Evolutionary conservation across 2,329 filamentous ascomycete genomes (phyloP), one percentile per base, ranked within the genome.

Genomic region (Pyrenochaeta sp.): DNA sequence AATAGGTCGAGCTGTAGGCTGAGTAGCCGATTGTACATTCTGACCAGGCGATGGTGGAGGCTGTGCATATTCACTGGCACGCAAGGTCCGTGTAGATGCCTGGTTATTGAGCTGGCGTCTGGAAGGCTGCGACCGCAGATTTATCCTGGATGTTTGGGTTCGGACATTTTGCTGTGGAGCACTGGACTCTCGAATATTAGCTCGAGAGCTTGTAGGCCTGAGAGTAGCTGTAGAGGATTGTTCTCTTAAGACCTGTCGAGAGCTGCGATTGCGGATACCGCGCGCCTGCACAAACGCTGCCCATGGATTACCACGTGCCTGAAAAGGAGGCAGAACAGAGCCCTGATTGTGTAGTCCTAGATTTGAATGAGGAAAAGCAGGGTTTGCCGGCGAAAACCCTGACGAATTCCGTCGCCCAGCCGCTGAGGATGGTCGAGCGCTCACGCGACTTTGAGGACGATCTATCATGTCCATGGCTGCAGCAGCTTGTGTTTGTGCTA

Each of bases 181-280:
- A n/a, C 45, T 48, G 13, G 30, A 41, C 32, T 74, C 70, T 32
- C 64, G 62, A 3, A 72, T 52, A 23, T 67, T 71, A 2, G 60
- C 63, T 17, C 67, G 63, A 37, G 69, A 72, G 32, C 48, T 63
- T 5, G 56, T 54, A 18, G 69, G 55, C 27, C 69, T 58, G 14
- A 73, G 47, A 6, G 69, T 73, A 14, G 68, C 70, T 7, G 62
- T 69, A 7, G 71, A 73, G 10, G 69, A 65, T 49, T 72, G 69
- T 13, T 73, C 70, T 38, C 69, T 61, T 7, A 72, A 56, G 15
- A 61, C 58, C 18, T 68, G 62, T 20, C 65, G 67, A 6, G 70
- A 69, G 19, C 55, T 69, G 51, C 24, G 63, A 48, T 45, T 66
- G 37, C 29, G 46, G 18, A 53, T 40, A 18, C 57, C 55, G 14